These are phyloP conservation scores for Aspergillus neotritici DNA, from an alignment of 2,329 filamentous ascomycete species.

Conservation along the genomic window DNA sequence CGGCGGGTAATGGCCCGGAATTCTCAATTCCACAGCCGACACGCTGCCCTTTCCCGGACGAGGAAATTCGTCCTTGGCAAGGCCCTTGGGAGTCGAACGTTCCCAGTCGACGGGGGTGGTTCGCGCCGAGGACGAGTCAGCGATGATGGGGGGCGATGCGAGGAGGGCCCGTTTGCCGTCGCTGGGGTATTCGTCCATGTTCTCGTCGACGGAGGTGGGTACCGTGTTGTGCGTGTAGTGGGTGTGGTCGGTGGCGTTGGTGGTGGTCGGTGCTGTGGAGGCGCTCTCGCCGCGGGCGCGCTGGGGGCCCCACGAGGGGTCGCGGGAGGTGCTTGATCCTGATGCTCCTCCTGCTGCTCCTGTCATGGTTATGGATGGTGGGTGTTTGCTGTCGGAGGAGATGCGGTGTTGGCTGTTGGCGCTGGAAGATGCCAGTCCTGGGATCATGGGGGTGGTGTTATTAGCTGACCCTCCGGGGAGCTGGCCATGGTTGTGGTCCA, in stretches of 20 bases:
- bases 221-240: constrained; percentile 30
- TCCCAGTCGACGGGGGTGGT: background rate
- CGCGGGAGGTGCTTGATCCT: constrained; percentile 10
- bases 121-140: background rate
- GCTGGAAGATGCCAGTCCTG: too few species aligned
- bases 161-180: too few species aligned
- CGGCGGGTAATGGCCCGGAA: constrained; percentile 33
- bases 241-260: constrained; percentile 29
- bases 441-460: too few species aligned
- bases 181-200: background rate
- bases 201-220: constrained; percentile 29
- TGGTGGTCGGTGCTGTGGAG: constrained; percentile 31
- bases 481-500: constrained; percentile 13
- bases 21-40: constrained; percentile 29
- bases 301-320: constrained; percentile 8
- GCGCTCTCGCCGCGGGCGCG: constrained; percentile 26
- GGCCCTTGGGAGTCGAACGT: too few species aligned
- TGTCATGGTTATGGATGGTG: too few species aligned
- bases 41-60: constrained; percentile 21
- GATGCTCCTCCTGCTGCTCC: background rate
- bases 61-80: too few species aligned
- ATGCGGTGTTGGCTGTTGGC: too few species aligned
- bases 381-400: too few species aligned
- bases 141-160: too few species aligned
- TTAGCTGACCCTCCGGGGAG: too few species aligned